Evolutionary conservation across 1,284 basidiomycete species (phyloP), one percentile per base, ranked within the genome.

Genomic region (Puccinia sorghi): DNA sequence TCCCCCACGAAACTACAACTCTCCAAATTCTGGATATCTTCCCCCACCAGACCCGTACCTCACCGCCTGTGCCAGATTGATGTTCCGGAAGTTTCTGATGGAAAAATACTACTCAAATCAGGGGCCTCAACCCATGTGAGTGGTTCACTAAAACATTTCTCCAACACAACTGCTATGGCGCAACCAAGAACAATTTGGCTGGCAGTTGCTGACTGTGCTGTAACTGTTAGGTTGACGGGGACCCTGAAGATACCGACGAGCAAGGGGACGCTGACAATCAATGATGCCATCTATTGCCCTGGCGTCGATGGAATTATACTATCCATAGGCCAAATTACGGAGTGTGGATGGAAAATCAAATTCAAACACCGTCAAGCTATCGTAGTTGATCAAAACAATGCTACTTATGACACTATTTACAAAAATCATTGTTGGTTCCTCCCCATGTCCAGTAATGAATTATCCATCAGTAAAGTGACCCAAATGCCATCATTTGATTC

Each of bases 371-470:
- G 43, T 13, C 6, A 6, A 7, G 43, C 43, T 7, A 43, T 7
- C 6, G 13, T 43, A 43, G 43, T 43, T 7, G 22, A 22, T 54
- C 25, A 46, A 4, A 6, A n/a, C 20, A 17, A 52, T 52, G 46
- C 25, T 39, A 27, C 2, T n/a, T 71, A 25, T 22, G 7, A 3
- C 6, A 71, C 46, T 13, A 7, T 17, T 37, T 71, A 54, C 37
- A 41, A 20, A 46, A 71, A 71, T 39, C 41, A 12, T 13, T 71
- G 69, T 41, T 71, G 69, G 69, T 52, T 22, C 20, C 1, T 71
- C n/a, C n/a, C n/a, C 3, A 17, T 7, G 1, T 12, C 48, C 11
- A 13, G 13, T 11, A n/a, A n/a, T n/a, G 17, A 3, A 5, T 13
- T 56, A n/a, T 7, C 15, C 22, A 22, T 66, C 1, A 54, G 39